Percentiles rank a stretch among this genome's conserved stretches.
phyloP scores from a whole-genome alignment of 2,329 filamentous ascomycete species.

The Phoma herbarum region DNA sequence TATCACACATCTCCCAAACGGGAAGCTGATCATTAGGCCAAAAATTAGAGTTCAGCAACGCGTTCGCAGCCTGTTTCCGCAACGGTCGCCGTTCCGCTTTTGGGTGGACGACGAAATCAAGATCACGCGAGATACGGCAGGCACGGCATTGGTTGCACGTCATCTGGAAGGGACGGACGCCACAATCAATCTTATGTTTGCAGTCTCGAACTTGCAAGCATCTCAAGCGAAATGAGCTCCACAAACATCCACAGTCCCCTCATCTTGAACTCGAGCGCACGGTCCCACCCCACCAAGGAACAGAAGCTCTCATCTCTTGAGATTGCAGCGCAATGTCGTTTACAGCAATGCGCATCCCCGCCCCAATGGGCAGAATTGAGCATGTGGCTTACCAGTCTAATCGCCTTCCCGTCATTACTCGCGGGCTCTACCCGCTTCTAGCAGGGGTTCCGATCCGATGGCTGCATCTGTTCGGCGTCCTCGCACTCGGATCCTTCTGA shows the following conservation, averaged over 20 bases:
- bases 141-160: constrained; percentile 19
- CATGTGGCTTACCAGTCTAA: constrained; percentile 19
- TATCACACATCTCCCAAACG: constrained; percentile 49
- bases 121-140: constrained; percentile 19
- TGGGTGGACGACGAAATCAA: constrained; percentile 13
- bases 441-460: constrained; percentile 25
- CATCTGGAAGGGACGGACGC: constrained; percentile 29
- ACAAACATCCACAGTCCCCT: constrained; percentile 38
- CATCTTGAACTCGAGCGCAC: constrained; percentile 43
- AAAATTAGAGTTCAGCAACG: constrained; percentile 35
- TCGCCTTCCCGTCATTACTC: constrained; percentile 27
- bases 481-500: constrained; percentile 19
- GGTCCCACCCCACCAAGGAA: constrained; percentile 37
- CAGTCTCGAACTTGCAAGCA: constrained; percentile 36
- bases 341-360: constrained; percentile 13
- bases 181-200: constrained; percentile 31
- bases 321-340: constrained; percentile 45
- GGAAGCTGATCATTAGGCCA: constrained; percentile 47
- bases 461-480: constrained; percentile 26
- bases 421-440: constrained; percentile 26
- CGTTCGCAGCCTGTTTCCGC: constrained; percentile 26
- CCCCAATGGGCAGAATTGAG: constrained; percentile 8
- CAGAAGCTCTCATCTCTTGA: constrained; percentile 43
- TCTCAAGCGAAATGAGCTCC: constrained; percentile 52
- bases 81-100: constrained; percentile 27